Evolutionary conservation across 2,329 filamentous ascomycete genomes (phyloP).

Genomic region (Annulohypoxylon truncatum): DNA sequence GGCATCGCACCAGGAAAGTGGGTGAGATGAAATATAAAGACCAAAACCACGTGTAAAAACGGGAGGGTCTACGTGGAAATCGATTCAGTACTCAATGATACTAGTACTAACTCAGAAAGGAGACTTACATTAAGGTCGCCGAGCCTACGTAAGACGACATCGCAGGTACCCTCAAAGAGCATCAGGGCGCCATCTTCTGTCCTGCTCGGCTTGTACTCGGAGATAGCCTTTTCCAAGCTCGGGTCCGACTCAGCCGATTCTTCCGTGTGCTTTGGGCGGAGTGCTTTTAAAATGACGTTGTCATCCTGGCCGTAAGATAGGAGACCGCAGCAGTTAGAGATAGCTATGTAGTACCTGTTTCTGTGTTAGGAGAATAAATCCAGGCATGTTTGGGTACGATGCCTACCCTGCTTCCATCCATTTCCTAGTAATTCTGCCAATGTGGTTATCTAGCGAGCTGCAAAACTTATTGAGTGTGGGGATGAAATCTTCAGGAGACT

Average conservation of each 20-base stretch:
- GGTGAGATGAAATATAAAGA: conserved; percentile 65
- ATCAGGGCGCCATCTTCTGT: conserved; percentile 42
- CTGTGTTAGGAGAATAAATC: conserved; percentile 38
- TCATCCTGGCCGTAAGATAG: conserved; percentile 64
- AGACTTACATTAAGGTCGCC: conserved; percentile 65
- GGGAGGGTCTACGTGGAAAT: conserved; percentile 55
- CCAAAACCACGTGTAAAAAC: conserved; percentile 71
- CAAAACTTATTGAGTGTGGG: conserved; percentile 62
- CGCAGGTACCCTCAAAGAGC: conserved; percentile 44
- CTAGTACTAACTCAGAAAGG: neutral
- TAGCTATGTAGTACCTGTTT: conserved; percentile 64
- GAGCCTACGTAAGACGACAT: conserved; percentile 61
- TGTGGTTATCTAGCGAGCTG: conserved; percentile 65
- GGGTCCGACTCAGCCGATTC: conserved; percentile 41
- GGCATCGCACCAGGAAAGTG: conserved; percentile 56
- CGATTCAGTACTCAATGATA: conserved; percentile 7
- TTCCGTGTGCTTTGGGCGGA: conserved; percentile 48
- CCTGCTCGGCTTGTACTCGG: conserved; percentile 21
- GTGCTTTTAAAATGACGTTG: conserved; percentile 59
- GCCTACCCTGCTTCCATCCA: conserved; percentile 62
- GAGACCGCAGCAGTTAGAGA: conserved; percentile 65
- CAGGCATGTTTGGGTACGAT: neutral
- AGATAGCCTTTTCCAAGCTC: conserved; percentile 42
- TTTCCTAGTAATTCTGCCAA: conserved; percentile 61
- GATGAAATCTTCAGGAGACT: conserved; percentile 57